A percentile compares a stretch with the other conserved stretches of the same genome.
Conservation (phyloP, 2,329 filamentous ascomycete species). For the Zasmidium citrigriseum region DNA sequence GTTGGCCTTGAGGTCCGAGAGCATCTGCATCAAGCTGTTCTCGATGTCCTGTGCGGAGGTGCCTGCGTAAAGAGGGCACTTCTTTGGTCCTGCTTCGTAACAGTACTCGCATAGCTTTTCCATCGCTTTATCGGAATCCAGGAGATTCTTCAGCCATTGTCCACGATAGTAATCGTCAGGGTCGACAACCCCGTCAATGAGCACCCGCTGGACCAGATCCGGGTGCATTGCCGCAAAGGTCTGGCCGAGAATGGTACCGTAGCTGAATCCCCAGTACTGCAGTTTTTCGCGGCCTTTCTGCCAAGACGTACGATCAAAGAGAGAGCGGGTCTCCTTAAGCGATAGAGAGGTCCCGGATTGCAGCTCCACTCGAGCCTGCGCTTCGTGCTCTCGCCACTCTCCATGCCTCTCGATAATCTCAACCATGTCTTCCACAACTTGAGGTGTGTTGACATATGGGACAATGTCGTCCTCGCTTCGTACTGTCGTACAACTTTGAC, state of each 20-base stretch:
- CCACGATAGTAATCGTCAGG: constrained; percentile 3
- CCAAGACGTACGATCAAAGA: neutral
- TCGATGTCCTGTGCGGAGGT: constrained; percentile 5
- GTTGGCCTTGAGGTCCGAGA: constrained; percentile 2
- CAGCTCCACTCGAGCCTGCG: neutral
- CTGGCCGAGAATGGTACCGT: constrained; percentile 45
- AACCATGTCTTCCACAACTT: constrained; percentile 49
- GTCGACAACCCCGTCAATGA: constrained; percentile 42
- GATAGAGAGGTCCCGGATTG: neutral
- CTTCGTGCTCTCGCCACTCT: constrained; percentile 28
- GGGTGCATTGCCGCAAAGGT: constrained; percentile 43
- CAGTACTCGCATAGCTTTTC: constrained; percentile 3
- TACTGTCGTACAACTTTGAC: constrained; percentile 4
- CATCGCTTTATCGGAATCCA: constrained; percentile 4
- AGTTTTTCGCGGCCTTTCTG: neutral
- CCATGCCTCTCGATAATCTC: constrained; percentile 42
- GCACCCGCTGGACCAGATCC: constrained; percentile 34
- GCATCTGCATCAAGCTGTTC: neutral
- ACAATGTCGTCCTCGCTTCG: neutral
- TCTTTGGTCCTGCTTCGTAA: constrained; percentile 3
- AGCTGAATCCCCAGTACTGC: constrained; percentile 44
- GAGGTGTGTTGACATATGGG: constrained; percentile 42
- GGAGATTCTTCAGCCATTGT: constrained; percentile 1
- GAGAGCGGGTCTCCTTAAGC: no score
- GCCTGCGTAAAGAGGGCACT: constrained; percentile 7